Conservation (phyloP, 2,329 filamentous ascomycete species). For the Talaromyces amestolkiae region DNA sequence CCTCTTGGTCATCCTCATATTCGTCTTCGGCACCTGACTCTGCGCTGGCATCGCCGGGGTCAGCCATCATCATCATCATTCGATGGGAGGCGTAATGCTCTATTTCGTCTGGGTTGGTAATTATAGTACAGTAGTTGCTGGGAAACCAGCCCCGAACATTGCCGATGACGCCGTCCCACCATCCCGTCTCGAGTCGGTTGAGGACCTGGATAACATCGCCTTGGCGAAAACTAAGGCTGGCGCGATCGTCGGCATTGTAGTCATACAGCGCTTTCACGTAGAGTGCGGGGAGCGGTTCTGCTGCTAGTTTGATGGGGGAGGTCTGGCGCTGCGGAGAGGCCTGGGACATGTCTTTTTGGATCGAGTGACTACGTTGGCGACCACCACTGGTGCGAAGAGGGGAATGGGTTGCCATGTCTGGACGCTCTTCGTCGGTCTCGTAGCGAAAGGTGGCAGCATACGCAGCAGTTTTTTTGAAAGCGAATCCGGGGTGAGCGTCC, state of each 20-base stretch:
- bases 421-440: slow-evolving; percentile 24
- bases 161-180: slow-evolving; percentile 99
- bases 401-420: slow-evolving; percentile 30
- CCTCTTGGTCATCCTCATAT: slow-evolving; percentile 63
- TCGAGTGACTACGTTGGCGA: slow-evolving; percentile 33
- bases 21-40: slow-evolving; percentile 58
- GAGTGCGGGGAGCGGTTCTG: slow-evolving; percentile 52
- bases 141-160: slow-evolving; percentile 97
- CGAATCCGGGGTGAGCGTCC: slow-evolving; percentile 33
- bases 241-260: slow-evolving; percentile 96
- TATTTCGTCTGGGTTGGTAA: slow-evolving; percentile 72
- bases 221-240: slow-evolving; percentile 92
- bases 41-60: slow-evolving; percentile 53
- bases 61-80: slow-evolving; percentile 30
- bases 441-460: slow-evolving; percentile 46
- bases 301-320: slow-evolving; percentile 36
- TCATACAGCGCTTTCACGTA: slow-evolving; percentile 96
- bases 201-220: slow-evolving; percentile 98
- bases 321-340: slow-evolving; percentile 28
- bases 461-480: slow-evolving; percentile 34
- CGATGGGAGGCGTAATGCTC: slow-evolving; percentile 59
- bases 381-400: slow-evolving; percentile 28
- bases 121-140: slow-evolving; percentile 94
- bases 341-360: slow-evolving; percentile 24
- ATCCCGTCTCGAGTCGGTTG: slow-evolving; percentile 94